These are phyloP conservation scores for Moringa oleifera DNA, from an alignment of 345 rosid genomes.

Conservation along the genomic window DNA sequence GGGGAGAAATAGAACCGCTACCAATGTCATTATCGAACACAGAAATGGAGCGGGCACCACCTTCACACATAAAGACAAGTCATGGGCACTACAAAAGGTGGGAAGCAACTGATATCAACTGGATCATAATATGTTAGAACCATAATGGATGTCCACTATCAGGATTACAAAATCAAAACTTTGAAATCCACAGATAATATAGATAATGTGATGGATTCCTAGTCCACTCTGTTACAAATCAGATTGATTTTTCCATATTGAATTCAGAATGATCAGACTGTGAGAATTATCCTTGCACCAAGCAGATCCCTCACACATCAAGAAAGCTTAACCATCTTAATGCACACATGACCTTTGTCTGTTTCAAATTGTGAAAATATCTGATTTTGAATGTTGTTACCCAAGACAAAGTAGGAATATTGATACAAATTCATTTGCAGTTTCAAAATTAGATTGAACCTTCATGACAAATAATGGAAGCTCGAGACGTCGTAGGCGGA, in stretches of 20 bases:
- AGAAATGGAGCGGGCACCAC: slow-evolving; percentile 89
- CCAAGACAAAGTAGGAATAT: not conserved
- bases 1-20: slow-evolving; percentile 87
- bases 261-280: too few species aligned
- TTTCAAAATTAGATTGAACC: slow-evolving; percentile 31
- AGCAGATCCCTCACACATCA: not conserved
- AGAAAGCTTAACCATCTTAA: not conserved
- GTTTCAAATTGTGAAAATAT: not conserved
- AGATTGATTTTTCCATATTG: too few species aligned
- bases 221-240: not conserved
- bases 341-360: not conserved
- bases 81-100: slow-evolving; percentile 4
- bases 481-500: slow-evolving; percentile 80
- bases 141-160: not conserved
- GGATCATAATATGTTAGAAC: not conserved
- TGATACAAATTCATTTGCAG: not conserved
- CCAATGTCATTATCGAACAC: slow-evolving; percentile 83
- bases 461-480: slow-evolving; percentile 83
- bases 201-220: not conserved
- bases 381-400: not conserved
- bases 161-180: not conserved
- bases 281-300: not conserved
- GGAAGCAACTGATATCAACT: not conserved
- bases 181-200: not conserved
- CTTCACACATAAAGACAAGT: slow-evolving; percentile 32